Evolutionary conservation across 2,329 filamentous ascomycete genomes (phyloP), one percentile per base, ranked within the genome.

Genomic region (Hirsutella minnesotensis): DNA sequence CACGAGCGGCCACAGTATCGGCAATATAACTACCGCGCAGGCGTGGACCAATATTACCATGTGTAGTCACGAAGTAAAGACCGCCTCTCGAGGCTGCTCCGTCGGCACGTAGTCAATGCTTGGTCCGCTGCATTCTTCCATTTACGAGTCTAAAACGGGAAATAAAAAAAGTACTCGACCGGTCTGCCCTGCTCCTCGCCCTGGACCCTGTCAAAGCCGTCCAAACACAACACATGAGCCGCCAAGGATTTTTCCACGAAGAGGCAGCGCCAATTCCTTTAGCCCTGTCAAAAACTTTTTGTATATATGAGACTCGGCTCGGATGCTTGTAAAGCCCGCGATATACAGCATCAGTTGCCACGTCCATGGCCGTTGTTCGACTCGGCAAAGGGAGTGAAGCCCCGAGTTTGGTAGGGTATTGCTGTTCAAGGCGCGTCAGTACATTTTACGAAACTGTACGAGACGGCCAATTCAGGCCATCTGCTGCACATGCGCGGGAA

Each of bases 261-360:
- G 68, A 62, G 63, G 61, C 64, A 60, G 55, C 66, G 64, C 66
- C 65, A 64, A 68, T 66, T 65, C 64, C 66, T 64, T 66, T 65
- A 65, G 73, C 66, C 69, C 68, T 65, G 57, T 65, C 65, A 69
- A 72, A 68, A 70, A 70, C 65, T 71, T 73, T 75, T 73, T 58
- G 65, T 67, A 72, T 67, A 73, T 69, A 69, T 62, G 67, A 72
- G 66, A 69, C 67, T 66, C 64, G 67, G 65, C 61, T 60, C 62
- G 61, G 62, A 67, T 65, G 66, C 62, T 63, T 61, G 65, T 66
- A 61, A 63, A 63, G 62, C 65, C 62, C 57, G 56, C 54, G 57
- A 60, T 61, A 59, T 58, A 64, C 60, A 59, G 62, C 62, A 61
- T 60, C 58, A 56, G 58, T 58, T 60, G 62, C 63, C 60, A 63